Evolutionary conservation across 805 yeast species (phyloP).

Genomic region (Kluyveromyces aestuarii): DNA sequence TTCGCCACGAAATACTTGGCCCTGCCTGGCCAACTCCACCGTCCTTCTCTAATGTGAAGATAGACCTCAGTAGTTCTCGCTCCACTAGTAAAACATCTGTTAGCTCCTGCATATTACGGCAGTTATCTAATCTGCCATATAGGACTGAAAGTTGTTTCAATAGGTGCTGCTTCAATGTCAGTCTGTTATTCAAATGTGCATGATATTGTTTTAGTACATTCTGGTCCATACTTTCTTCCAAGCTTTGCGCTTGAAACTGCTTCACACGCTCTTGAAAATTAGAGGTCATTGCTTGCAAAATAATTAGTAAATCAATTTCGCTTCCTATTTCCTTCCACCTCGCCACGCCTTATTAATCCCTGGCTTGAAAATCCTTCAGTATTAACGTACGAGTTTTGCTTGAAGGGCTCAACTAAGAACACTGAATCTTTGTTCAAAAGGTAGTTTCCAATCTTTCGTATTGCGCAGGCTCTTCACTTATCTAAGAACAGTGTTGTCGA

Average conservation of each 20-base stretch:
- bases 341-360: too few relatives aligned
- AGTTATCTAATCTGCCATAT: slow-evolving; percentile 20
- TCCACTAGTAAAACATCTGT: slow-evolving; percentile 20
- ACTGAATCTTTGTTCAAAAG: too few relatives aligned
- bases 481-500: too few relatives aligned
- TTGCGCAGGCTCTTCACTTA: too few relatives aligned
- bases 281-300: slow-evolving; percentile 7
- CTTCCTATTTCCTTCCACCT: too few relatives aligned
- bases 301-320: neutral
- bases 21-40: slow-evolving; percentile 4
- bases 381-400: too few relatives aligned
- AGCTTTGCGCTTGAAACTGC: slow-evolving; percentile 17
- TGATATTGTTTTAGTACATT: slow-evolving; percentile 14
- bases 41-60: slow-evolving; percentile 20
- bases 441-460: too few relatives aligned
- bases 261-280: slow-evolving; percentile 7
- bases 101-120: slow-evolving; percentile 25
- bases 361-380: too few relatives aligned
- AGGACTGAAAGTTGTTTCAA: slow-evolving; percentile 17
- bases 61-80: slow-evolving; percentile 17
- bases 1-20: slow-evolving; percentile 17
- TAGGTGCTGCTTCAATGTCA: slow-evolving; percentile 14
- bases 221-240: slow-evolving; percentile 18
- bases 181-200: slow-evolving; percentile 13
- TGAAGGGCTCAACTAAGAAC: too few relatives aligned